A percentile compares a stretch with the other conserved stretches of the same genome.
Conservation (phyloP, 2,329 filamentous ascomycete genomes). For the Trichoderma sp. region DNA sequence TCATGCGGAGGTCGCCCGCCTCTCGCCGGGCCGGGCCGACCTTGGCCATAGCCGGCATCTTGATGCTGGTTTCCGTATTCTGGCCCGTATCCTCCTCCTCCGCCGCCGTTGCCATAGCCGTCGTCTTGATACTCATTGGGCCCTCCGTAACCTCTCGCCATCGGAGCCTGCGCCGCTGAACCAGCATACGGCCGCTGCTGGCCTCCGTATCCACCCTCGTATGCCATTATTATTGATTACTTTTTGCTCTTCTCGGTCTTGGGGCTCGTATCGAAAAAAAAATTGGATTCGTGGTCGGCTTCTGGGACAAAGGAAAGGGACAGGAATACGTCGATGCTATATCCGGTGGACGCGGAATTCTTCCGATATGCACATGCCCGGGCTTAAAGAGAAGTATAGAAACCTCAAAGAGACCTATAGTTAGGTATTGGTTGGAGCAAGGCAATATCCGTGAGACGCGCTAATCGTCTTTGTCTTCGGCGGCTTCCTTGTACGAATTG, state of each 20-base stretch:
- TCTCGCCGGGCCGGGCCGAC: slow-evolving; percentile 40
- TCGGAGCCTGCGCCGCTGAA: slow-evolving; percentile 41
- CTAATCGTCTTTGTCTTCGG: background rate
- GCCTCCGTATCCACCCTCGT: slow-evolving; percentile 46
- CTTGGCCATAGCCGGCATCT: slow-evolving; percentile 46
- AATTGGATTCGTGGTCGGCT: background rate
- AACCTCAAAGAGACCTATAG: background rate
- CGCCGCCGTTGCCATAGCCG: slow-evolving; percentile 44
- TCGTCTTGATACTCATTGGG: slow-evolving; percentile 45
- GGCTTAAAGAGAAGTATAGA: background rate
- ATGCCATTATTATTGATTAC: slow-evolving; percentile 43
- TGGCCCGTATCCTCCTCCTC: slow-evolving; percentile 33
- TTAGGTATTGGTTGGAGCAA: background rate
- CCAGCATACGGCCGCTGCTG: slow-evolving; percentile 51
- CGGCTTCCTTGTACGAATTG: background rate
- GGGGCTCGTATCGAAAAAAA: background rate
- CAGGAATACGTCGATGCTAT: background rate
- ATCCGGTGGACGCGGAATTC: background rate
- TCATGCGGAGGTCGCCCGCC: slow-evolving; percentile 42
- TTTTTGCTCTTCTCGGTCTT: background rate
- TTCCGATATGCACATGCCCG: background rate
- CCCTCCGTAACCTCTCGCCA: slow-evolving; percentile 36
- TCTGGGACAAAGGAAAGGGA: background rate
- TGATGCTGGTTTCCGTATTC: slow-evolving; percentile 43
- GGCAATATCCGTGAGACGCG: background rate